phyloP scores from a whole-genome alignment of 2,329 filamentous ascomycete species.

The Apiospora kogelbergensis region DNA sequence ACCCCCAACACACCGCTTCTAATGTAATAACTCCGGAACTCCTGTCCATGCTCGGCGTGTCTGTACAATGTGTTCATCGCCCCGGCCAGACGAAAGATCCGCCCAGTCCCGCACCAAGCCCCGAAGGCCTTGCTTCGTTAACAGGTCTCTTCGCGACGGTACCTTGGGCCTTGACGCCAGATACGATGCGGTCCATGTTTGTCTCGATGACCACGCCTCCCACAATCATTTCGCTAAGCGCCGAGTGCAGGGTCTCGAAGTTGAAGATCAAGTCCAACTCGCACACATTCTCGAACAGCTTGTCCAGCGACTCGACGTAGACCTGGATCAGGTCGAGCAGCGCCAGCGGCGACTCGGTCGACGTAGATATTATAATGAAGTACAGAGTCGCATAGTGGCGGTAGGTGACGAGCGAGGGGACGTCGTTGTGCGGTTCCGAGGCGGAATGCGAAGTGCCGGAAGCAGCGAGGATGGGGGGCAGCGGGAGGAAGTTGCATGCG shows the following conservation, averaged over 20 bases:
- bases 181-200: slow-evolving; percentile 81
- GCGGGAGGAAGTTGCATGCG: slow-evolving; percentile 94
- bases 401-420: slow-evolving; percentile 94
- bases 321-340: slow-evolving; percentile 97
- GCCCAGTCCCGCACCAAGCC: slow-evolving; percentile 50
- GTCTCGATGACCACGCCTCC: slow-evolving; percentile 95
- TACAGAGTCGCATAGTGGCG: slow-evolving; percentile 97
- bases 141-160: slow-evolving; percentile 77
- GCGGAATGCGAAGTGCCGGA: slow-evolving; percentile 64
- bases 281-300: slow-evolving; percentile 97
- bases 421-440: slow-evolving; percentile 76
- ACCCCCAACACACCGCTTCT: background rate
- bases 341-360: slow-evolving; percentile 92
- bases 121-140: slow-evolving; percentile 60
- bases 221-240: slow-evolving; percentile 90
- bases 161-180: slow-evolving; percentile 77
- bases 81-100: slow-evolving; percentile 57
- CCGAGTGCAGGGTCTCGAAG: slow-evolving; percentile 92
- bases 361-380: slow-evolving; percentile 97
- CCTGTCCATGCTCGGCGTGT: slow-evolving; percentile 9
- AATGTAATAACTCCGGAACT: slow-evolving; percentile 6
- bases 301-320: slow-evolving; percentile 92
- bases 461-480: slow-evolving; percentile 64
- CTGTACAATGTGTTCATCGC: slow-evolving; percentile 17
- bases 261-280: slow-evolving; percentile 99